Conservation (phyloP, 352 stramenopile species). For the Globisporangium irregulare region DNA sequence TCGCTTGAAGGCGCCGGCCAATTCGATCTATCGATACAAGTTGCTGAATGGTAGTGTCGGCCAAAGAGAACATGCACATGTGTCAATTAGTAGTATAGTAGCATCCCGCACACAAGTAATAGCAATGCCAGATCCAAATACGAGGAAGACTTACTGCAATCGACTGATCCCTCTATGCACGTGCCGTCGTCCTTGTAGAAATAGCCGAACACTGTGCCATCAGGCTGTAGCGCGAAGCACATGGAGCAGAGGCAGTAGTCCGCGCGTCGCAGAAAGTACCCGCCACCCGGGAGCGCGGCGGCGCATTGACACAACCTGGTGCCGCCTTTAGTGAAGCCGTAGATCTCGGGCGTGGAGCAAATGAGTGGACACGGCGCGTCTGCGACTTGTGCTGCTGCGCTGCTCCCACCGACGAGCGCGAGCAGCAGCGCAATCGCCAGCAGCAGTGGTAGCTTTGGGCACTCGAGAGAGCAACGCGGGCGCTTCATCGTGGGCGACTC, state of each 20-base stretch:
- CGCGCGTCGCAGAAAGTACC: background rate
- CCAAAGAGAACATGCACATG: background rate
- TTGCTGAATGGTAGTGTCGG: background rate
- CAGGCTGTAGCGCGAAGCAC: background rate
- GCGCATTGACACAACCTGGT: background rate
- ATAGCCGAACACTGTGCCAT: background rate
- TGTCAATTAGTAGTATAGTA: background rate
- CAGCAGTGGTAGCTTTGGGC: too few species aligned
- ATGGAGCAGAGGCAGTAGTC: background rate
- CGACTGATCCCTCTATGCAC: background rate
- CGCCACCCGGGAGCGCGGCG: too few species aligned
- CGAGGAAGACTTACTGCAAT: background rate
- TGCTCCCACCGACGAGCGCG: background rate
- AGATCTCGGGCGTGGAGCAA: conserved; percentile 1
- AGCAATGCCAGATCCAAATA: too few species aligned
- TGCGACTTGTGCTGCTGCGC: too few species aligned
- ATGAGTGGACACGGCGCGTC: background rate
- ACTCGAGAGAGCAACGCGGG: too few species aligned
- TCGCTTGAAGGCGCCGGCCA: background rate
- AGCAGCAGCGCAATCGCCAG: background rate
- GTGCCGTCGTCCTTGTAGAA: background rate
- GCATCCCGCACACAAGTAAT: background rate
- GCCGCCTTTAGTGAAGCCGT: background rate
- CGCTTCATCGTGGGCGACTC: too few species aligned
- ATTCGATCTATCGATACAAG: background rate